Conservation (phyloP, 129 eudicot species). For the Chrysanthemum makinoi region DNA sequence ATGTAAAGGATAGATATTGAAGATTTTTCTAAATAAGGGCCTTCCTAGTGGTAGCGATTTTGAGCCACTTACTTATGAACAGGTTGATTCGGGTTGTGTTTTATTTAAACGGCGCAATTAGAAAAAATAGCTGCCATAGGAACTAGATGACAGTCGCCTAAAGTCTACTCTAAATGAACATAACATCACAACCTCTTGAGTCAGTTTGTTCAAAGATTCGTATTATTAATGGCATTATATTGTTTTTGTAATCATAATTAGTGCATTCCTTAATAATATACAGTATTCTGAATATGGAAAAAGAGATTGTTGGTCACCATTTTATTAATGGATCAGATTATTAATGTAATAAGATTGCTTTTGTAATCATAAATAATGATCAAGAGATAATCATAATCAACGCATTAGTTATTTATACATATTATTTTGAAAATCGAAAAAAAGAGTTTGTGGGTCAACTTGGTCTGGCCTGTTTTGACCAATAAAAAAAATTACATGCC, state of each 20-base stretch:
- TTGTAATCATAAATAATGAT: no score
- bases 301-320: no score
- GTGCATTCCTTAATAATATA: no score
- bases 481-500: no score
- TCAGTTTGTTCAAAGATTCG: not conserved
- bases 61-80: not conserved
- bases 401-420: no score
- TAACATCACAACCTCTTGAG: no score
- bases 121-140: not conserved
- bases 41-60: not conserved
- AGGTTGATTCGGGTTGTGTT: constrained; percentile 4
- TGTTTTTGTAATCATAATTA: not conserved
- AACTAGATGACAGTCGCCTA: not conserved
- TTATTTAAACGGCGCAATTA: not conserved
- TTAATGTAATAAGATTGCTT: no score
- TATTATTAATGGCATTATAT: not conserved
- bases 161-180: not conserved
- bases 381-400: no score
- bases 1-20: constrained; percentile 36
- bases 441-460: not conserved
- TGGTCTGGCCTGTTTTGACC: no score
- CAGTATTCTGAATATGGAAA: no score
- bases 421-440: no score
- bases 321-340: no score
- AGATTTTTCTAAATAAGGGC: not conserved